Evolutionary conservation across 2,329 filamentous ascomycete species (phyloP).

Genomic region (Pseudonectria buxi): DNA sequence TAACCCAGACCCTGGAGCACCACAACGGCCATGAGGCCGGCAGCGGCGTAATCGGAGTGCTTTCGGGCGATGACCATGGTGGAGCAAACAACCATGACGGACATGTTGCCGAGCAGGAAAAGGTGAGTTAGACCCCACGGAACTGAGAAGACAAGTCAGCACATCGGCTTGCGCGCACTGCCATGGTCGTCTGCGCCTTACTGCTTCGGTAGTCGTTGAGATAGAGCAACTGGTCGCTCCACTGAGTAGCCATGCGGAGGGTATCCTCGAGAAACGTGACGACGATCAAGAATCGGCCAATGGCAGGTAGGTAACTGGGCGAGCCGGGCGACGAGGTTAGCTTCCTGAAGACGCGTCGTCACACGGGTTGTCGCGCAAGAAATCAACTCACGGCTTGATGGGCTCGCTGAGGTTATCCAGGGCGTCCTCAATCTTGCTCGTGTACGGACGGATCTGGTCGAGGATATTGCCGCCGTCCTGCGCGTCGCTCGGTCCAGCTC

Average conservation of each 20-base stretch:
- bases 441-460: constrained; percentile 87
- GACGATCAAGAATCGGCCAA: constrained; percentile 95
- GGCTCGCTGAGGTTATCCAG: constrained; percentile 84
- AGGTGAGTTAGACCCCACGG: constrained; percentile 81
- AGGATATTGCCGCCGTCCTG: constrained; percentile 57
- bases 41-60: constrained; percentile 88
- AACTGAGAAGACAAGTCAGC: constrained; percentile 48
- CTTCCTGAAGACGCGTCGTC: constrained; percentile 4
- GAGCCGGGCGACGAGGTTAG: constrained; percentile 12
- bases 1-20: constrained; percentile 92
- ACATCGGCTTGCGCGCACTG: not conserved
- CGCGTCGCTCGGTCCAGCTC: constrained; percentile 50
- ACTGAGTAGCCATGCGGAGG: constrained; percentile 93
- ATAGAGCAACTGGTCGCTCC: constrained; percentile 89
- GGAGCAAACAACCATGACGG: constrained; percentile 80
- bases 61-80: constrained; percentile 83
- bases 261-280: constrained; percentile 98
- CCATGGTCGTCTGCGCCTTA: constrained; percentile 43
- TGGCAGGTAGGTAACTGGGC: constrained; percentile 81
- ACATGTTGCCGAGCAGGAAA: constrained; percentile 85
- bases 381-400: constrained; percentile 69
- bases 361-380: not conserved
- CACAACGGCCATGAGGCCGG: constrained; percentile 83
- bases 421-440: constrained; percentile 95
- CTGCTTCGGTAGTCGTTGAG: constrained; percentile 88